These are phyloP conservation scores for Xylariaceae sp. DNA, from an alignment of 2,329 filamentous ascomycete genomes.

Conservation along the genomic window DNA sequence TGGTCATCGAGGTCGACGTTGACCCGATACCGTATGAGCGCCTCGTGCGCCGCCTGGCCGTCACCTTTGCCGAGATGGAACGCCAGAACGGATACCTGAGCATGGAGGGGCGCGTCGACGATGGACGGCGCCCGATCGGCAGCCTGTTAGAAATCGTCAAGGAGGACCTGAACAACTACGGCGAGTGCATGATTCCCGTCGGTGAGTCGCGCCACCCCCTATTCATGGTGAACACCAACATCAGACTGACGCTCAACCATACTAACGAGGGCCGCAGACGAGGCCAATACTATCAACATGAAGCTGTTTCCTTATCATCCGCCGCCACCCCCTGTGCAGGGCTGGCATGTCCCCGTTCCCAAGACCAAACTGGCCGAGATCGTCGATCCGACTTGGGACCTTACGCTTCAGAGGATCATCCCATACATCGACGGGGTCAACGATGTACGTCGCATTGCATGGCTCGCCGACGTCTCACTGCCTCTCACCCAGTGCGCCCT, in stretches of 20 bases:
- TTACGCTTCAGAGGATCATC: constrained; percentile 74
- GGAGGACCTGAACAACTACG: constrained; percentile 92
- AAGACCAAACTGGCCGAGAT: constrained; percentile 61
- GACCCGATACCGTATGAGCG: constrained; percentile 77
- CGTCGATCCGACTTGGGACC: constrained; percentile 65
- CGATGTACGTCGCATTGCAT: constrained; percentile 80
- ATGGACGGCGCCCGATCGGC: constrained; percentile 67
- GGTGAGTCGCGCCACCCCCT: constrained; percentile 46
- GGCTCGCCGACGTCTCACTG: constrained; percentile 78
- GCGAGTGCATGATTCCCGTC: constrained; percentile 97
- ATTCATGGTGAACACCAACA: too few relatives aligned
- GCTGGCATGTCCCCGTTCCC: constrained; percentile 84
- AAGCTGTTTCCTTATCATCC: constrained; percentile 85
- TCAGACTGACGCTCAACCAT: not conserved
- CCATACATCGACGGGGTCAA: constrained; percentile 86
- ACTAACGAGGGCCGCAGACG: constrained; percentile 50
- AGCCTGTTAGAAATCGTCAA: constrained; percentile 74
- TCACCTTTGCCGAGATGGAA: constrained; percentile 83
- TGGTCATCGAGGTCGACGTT: constrained; percentile 62
- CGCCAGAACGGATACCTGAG: constrained; percentile 83
- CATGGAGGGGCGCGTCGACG: constrained; percentile 26
- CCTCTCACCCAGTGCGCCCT: constrained; percentile 81
- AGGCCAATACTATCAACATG: constrained; percentile 91
- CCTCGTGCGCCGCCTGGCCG: constrained; percentile 79
- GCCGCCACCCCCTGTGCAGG: constrained; percentile 69